Evolutionary conservation across 2,329 filamentous ascomycete species (phyloP), one percentile per base, ranked within the genome.

Genomic region (Dothideomycetes sp.): DNA sequence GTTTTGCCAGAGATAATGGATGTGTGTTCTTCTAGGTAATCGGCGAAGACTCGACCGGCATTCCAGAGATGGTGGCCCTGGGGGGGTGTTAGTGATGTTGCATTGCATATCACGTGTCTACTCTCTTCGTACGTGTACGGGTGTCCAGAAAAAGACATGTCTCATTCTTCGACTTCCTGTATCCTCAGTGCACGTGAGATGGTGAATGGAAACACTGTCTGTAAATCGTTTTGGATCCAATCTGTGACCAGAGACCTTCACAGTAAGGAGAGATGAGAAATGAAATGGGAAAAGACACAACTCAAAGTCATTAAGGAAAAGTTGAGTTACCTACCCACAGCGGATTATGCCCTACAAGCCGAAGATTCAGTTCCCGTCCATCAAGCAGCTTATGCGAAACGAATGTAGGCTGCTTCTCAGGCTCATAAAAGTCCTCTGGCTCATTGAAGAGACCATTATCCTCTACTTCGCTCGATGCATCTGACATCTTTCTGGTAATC

Each of bases 41-140:
- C 69, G 12, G 87, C 77, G 36, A 89, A 73, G 30, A 84, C 77
- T 46, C 84, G 81, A 44, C 81, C 81, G 45, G 85, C 88, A 60
- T 95, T 93, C 89, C 89, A 96, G 19, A 95, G 73, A 48, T 84
- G 73, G 61, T 95, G 85, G 12, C 85, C 88, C 76, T 76, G 42
- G 14, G 12, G 27, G 18, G 7, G 22, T 7, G 22, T 27, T 27
- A 27, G n/a, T 17, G 22, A 18, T 5, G 34, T 29, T 34, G 30
- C 30, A 36, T 41, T 27, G 36, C 17, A n/a, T n/a, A n/a, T n/a
- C n/a, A n/a, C n/a, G n/a, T n/a, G n/a, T n/a, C n/a, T n/a, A n/a
- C n/a, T n/a, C n/a, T n/a, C n/a, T n/a, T n/a, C n/a, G n/a, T n/a
- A n/a, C n/a, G n/a, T n/a, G n/a, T n/a, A n/a, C n/a, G n/a, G n/a